Evolutionary conservation across 148 eudicot genomes (phyloP).

Genomic region (Rhododendron griersonianum): DNA sequence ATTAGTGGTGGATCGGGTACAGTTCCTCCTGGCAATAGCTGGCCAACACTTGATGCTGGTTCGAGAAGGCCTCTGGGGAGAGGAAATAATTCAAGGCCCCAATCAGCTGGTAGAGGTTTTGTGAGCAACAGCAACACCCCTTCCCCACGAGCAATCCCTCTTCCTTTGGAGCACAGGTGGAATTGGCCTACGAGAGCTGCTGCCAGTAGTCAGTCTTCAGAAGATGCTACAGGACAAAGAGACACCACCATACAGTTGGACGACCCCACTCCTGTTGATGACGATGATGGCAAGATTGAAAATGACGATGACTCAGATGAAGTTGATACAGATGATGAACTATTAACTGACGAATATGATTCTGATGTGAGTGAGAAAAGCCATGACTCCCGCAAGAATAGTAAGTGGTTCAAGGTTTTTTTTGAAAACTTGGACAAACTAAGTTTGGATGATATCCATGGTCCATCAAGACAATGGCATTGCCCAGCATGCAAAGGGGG

Average conservation of each 20-base stretch:
- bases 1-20: slow-evolving; percentile 21
- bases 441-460: slow-evolving; percentile 48
- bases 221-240: slow-evolving; percentile 2
- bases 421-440: slow-evolving; percentile 45
- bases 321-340: slow-evolving; percentile 51
- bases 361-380: slow-evolving; percentile 45
- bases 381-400: slow-evolving; percentile 52
- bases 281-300: slow-evolving; percentile 14
- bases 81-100: slow-evolving; percentile 22
- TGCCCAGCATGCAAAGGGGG: slow-evolving; percentile 85
- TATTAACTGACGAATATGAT: slow-evolving; percentile 47
- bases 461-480: slow-evolving; percentile 66
- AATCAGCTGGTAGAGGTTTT: not conserved
- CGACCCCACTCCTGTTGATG: slow-evolving; percentile 12
- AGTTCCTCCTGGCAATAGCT: slow-evolving; percentile 18
- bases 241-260: not conserved
- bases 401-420: slow-evolving; percentile 39
- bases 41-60: slow-evolving; percentile 2
- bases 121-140: not conserved
- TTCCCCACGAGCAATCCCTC: slow-evolving; percentile 22
- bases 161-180: slow-evolving; percentile 42
- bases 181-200: slow-evolving; percentile 25
- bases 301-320: slow-evolving; percentile 31
- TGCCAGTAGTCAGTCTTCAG: slow-evolving; percentile 16
- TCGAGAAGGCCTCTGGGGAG: slow-evolving; percentile 16